Conservation (phyloP, 2,329 filamentous ascomycete species). For the Penicillium rolfsii region DNA sequence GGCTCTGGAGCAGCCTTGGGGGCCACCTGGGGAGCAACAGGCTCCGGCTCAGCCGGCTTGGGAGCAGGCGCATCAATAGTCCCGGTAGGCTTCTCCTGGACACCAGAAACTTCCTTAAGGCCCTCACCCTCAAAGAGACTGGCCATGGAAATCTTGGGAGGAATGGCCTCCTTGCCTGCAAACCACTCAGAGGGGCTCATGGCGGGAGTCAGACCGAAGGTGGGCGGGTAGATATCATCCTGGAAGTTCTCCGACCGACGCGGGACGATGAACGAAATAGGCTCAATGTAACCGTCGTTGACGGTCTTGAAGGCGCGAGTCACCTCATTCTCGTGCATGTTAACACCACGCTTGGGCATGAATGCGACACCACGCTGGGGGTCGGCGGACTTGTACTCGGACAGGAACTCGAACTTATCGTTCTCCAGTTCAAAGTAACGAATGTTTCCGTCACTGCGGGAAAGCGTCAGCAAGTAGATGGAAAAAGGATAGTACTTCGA, state of each 20-base stretch:
- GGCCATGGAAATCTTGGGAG: conserved; percentile 91
- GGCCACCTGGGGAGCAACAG: conserved; percentile 36
- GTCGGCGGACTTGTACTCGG: conserved; percentile 95
- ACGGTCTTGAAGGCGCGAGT: conserved; percentile 97
- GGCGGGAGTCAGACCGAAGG: conserved; percentile 76
- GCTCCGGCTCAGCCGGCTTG: conserved; percentile 48
- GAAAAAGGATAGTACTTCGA: neutral
- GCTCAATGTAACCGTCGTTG: conserved; percentile 91
- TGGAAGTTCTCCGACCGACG: conserved; percentile 93
- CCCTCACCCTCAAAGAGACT: conserved; percentile 84
- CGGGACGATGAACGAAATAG: conserved; percentile 95
- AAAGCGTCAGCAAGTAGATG: conserved; percentile 17
- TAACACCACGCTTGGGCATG: conserved; percentile 90
- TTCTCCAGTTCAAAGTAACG: conserved; percentile 98
- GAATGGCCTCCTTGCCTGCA: conserved; percentile 77
- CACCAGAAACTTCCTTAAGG: conserved; percentile 70
- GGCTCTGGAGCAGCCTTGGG: conserved; percentile 34
- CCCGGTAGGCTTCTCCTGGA: conserved; percentile 42
- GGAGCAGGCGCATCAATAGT: conserved; percentile 51
- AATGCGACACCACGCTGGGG: conserved; percentile 95
- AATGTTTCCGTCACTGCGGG: conserved; percentile 86
- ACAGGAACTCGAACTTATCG: conserved; percentile 97
- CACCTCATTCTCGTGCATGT: conserved; percentile 95
- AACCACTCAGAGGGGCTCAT: conserved; percentile 84
- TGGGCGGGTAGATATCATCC: conserved; percentile 93